phyloP scores from a whole-genome alignment of 2,329 filamentous ascomycete genomes.

The Gnomoniopsis sp. region DNA sequence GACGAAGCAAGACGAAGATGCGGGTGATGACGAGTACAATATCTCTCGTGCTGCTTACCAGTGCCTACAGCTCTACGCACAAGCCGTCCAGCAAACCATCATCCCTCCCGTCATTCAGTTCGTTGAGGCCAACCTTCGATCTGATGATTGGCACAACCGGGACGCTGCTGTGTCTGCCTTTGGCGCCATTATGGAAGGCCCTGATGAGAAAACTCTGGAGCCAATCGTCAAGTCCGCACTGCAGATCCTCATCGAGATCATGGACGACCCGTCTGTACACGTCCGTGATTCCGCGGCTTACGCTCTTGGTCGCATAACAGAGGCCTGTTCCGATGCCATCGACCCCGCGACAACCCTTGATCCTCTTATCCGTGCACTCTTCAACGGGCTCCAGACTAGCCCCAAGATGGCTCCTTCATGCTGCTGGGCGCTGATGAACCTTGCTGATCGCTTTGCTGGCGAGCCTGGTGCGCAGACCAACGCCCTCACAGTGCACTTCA shows the following conservation, averaged over 20 bases:
- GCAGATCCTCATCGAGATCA: constrained; percentile 83
- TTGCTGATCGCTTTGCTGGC: constrained; percentile 91
- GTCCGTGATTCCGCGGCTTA: constrained; percentile 97
- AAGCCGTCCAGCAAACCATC: constrained; percentile 81
- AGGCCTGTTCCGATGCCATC: constrained; percentile 87
- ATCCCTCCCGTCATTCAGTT: constrained; percentile 85
- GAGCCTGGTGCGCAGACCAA: constrained; percentile 76
- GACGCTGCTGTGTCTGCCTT: constrained; percentile 97
- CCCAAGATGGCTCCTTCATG: constrained; percentile 97
- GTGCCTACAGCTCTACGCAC: constrained; percentile 90
- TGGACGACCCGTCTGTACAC: constrained; percentile 85
- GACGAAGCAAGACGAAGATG: constrained; percentile 97
- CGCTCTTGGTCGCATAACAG: constrained; percentile 91
- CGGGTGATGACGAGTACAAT: constrained; percentile 96
- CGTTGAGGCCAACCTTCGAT: constrained; percentile 85
- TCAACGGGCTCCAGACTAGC: constrained; percentile 83
- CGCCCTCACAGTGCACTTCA: constrained; percentile 86
- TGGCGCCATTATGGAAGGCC: constrained; percentile 97
- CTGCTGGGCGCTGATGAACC: constrained; percentile 98
- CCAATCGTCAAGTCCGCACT: constrained; percentile 95
- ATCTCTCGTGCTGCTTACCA: constrained; percentile 93
- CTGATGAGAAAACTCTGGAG: constrained; percentile 86
- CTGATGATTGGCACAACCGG: constrained; percentile 89
- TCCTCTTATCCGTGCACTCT: constrained; percentile 81
- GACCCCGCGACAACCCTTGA: constrained; percentile 81